Percentiles rank a stretch among this genome's conserved stretches.
phyloP scores from a whole-genome alignment of 495 filamentous ascomycete genomes.

The Bacidia gigantensis region DNA sequence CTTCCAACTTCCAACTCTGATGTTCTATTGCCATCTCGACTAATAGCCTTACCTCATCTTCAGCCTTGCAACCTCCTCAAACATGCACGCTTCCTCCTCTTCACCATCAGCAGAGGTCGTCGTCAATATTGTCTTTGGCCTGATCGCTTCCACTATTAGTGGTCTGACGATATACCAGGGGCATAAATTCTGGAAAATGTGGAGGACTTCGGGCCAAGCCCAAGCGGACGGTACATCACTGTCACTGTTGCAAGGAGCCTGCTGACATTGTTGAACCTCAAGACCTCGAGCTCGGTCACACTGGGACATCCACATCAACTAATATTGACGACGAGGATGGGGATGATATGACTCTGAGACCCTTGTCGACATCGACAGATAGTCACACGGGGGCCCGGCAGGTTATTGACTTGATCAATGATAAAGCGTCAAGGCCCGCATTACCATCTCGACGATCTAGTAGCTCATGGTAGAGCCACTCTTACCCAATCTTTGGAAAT shows the following conservation, averaged over 20 bases:
- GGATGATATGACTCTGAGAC: no score
- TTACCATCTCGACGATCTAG: no score
- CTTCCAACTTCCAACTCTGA: no score
- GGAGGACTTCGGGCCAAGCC: not conserved
- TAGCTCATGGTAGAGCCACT: no score
- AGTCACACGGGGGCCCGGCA: no score
- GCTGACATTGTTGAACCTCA: not conserved
- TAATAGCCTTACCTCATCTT: not conserved
- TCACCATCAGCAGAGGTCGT: not conserved
- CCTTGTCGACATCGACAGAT: no score
- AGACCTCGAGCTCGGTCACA: no score
- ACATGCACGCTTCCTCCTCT: not conserved
- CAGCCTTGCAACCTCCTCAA: not conserved
- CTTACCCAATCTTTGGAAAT: no score
- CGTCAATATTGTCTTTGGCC: slow-evolving; percentile 8
- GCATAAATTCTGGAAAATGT: not conserved
- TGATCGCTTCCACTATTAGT: slow-evolving; percentile 1
- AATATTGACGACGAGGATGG: no score
- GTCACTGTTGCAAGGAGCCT: not conserved
- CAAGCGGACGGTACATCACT: not conserved
- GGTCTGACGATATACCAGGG: not conserved
- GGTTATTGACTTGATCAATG: no score
- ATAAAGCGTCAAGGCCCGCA: no score
- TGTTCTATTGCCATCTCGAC: not conserved
- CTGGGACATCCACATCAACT: no score